A percentile compares a stretch with the other conserved stretches of the same genome.
Evolutionary conservation across 805 yeast genomes (phyloP).

Genomic region (Yamadazyma tumulicola): DNA sequence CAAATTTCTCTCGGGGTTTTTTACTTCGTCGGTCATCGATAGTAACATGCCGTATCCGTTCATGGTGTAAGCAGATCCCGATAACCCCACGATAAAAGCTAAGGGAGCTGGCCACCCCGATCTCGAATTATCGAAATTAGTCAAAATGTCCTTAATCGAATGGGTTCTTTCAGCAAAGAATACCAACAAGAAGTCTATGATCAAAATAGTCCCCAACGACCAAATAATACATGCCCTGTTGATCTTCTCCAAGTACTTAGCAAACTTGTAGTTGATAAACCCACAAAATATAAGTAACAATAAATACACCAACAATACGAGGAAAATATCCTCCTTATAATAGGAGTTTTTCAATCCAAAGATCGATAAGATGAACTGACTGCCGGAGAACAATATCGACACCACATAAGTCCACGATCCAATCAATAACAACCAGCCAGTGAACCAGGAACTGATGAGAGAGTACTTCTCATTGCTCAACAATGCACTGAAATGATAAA

Average conservation of each 20-base stretch:
- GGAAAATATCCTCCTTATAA: constrained; percentile 53
- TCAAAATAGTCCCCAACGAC: constrained; percentile 67
- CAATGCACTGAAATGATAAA: constrained; percentile 74
- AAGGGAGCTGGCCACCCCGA: constrained; percentile 74
- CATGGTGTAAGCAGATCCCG: constrained; percentile 73
- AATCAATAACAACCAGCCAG: constrained; percentile 70
- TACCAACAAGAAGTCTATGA: constrained; percentile 61
- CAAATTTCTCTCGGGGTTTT: constrained; percentile 67
- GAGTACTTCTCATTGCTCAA: constrained; percentile 57
- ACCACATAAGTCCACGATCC: constrained; percentile 80
- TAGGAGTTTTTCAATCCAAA: constrained; percentile 59
- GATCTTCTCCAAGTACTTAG: constrained; percentile 57
- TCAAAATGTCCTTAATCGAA: constrained; percentile 54
- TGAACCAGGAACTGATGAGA: constrained; percentile 65
- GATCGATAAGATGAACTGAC: constrained; percentile 67
- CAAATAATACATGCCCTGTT: constrained; percentile 70
- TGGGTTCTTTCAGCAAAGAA: constrained; percentile 58
- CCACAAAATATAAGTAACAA: constrained; percentile 57
- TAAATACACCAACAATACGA: constrained; percentile 57
- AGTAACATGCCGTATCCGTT: constrained; percentile 83
- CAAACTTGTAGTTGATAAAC: constrained; percentile 57
- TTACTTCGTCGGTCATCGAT: constrained; percentile 79
- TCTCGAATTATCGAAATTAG: constrained; percentile 65
- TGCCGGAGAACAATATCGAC: constrained; percentile 70
- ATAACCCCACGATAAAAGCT: constrained; percentile 75